Percentiles rank a stretch among this genome's conserved stretches.
These are phyloP conservation scores for Phialocephala subalpina DNA, from an alignment of 2,329 filamentous ascomycete species.

Conservation along the genomic window DNA sequence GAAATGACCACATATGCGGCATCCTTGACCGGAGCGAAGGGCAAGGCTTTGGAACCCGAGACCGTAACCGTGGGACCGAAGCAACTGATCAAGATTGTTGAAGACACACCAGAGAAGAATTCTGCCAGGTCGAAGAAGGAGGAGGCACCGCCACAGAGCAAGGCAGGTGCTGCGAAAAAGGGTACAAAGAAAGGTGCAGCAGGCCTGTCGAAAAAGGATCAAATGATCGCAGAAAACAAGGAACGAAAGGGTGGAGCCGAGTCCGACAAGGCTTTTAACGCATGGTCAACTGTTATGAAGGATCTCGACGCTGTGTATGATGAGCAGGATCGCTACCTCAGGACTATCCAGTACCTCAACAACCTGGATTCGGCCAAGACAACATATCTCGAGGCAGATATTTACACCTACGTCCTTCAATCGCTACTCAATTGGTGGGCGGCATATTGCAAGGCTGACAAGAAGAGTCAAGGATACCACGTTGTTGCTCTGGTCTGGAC, in stretches of 20 bases:
- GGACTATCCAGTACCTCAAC: slow-evolving; percentile 41
- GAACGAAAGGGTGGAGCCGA: slow-evolving; percentile 42
- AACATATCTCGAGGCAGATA: slow-evolving; percentile 43
- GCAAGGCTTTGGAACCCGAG: slow-evolving; percentile 70
- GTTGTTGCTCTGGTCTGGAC: slow-evolving; percentile 57
- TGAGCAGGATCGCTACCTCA: slow-evolving; percentile 43
- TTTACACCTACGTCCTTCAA: slow-evolving; percentile 56
- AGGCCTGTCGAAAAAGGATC: slow-evolving; percentile 46
- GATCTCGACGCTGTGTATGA: slow-evolving; percentile 37
- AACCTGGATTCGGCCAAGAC: slow-evolving; percentile 40
- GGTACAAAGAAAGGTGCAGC: slow-evolving; percentile 50
- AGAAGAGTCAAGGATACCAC: slow-evolving; percentile 46
- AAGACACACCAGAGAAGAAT: slow-evolving; percentile 38
- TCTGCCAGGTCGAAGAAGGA: slow-evolving; percentile 37
- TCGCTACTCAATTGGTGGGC: slow-evolving; percentile 58
- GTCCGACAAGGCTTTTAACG: slow-evolving; percentile 42
- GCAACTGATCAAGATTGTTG: slow-evolving; percentile 36
- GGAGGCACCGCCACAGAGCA: slow-evolving; percentile 21
- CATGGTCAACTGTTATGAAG: slow-evolving; percentile 43
- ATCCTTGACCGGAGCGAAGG: slow-evolving; percentile 70
- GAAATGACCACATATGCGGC: slow-evolving; percentile 75
- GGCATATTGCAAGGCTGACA: slow-evolving; percentile 45
- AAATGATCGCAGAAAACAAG: slow-evolving; percentile 43
- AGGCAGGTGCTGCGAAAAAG: slow-evolving; percentile 37
- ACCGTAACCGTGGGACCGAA: slow-evolving; percentile 60